phyloP scores from a whole-genome alignment of 2,329 filamentous ascomycete species.

The Kalmusia sp. region DNA sequence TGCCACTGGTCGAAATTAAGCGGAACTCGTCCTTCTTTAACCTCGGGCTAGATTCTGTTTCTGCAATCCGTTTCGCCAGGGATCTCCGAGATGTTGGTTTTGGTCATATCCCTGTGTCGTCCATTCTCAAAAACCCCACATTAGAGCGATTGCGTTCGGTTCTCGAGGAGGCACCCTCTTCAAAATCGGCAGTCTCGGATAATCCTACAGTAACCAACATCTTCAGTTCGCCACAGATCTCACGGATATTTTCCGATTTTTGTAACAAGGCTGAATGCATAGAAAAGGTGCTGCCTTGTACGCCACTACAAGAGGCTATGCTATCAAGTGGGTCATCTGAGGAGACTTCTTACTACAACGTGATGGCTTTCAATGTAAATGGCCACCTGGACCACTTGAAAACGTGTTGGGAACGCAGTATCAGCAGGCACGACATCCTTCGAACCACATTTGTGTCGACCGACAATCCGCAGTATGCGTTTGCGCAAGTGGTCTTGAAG shows the following conservation, averaged over 20 bases:
- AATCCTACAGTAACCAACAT: conserved; percentile 8
- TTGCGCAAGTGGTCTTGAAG: conserved; percentile 74
- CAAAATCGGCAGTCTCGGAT: background rate
- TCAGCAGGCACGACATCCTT: conserved; percentile 74
- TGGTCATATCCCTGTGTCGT: conserved; percentile 67
- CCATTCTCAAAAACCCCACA: conserved; percentile 72
- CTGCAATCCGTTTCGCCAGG: conserved; percentile 74
- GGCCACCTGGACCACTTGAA: conserved; percentile 60
- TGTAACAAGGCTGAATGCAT: conserved; percentile 44
- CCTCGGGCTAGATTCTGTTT: conserved; percentile 85
- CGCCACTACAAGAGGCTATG: conserved; percentile 89
- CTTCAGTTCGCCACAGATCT: conserved; percentile 22
- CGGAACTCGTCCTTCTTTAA: conserved; percentile 76
- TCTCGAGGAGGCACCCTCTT: background rate
- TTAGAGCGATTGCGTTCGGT: conserved; percentile 64
- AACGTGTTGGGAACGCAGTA: conserved; percentile 68
- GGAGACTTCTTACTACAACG: conserved; percentile 72
- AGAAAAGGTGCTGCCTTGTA: conserved; percentile 75
- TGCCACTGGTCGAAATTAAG: conserved; percentile 57
- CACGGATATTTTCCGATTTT: conserved; percentile 22
- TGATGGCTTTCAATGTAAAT: conserved; percentile 68
- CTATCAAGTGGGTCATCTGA: conserved; percentile 63
- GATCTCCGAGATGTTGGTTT: conserved; percentile 58
- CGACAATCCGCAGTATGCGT: conserved; percentile 65
- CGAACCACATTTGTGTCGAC: conserved; percentile 78